Evolutionary conservation across 2,329 filamentous ascomycete genomes (phyloP), one percentile per base, ranked within the genome.

Genomic region (Magnaporthiopsis incrustans): DNA sequence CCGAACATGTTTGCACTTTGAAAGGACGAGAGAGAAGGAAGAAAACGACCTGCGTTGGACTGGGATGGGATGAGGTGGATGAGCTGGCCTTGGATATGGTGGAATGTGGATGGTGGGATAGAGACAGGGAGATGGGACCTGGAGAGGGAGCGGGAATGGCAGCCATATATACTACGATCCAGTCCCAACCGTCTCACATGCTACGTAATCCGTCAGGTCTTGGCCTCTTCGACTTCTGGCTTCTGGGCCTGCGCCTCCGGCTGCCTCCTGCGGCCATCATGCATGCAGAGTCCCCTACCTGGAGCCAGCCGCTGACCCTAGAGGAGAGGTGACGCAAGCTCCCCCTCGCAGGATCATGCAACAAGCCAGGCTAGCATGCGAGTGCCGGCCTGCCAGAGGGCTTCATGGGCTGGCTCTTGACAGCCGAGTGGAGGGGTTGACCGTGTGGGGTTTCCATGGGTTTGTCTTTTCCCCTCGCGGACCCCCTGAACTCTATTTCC

Each of bases 1-100:
- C 62, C 62, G 27, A 60, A 64, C 62, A 64, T 64, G 12, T 64
- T 64, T 57, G 22, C 4, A 27, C 25, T n/a, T 64, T 12, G 25
- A 14, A 32, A 50, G 5, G 27, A 38, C 22, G 33, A 2, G 33
- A 35, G 11, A 35, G 33, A 12, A 10, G 7, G 33, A 10, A 33
- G 26, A 14, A n/a, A 53, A n/a, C 44, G 44, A 53, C 44, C 44
- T 53, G 44, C 33, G 38, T 26, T 62, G 27, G 1, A 12, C 11
- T 26, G 4, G 27, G 50, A n/a, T 57, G 26, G 10, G 15, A 33
- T 35, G 3, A 5, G 10, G 8, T 53, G n/a, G 10, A 35, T 53
- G n/a, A 25, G 22, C 30, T 57, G n/a, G 57, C 57, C 30, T 26
- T 38, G n/a, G 27, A 25, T 27, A 25, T 33, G 61, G 27, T 25